Conservation (phyloP, 257 asterid species). For the Solanum chmielewskii region DNA sequence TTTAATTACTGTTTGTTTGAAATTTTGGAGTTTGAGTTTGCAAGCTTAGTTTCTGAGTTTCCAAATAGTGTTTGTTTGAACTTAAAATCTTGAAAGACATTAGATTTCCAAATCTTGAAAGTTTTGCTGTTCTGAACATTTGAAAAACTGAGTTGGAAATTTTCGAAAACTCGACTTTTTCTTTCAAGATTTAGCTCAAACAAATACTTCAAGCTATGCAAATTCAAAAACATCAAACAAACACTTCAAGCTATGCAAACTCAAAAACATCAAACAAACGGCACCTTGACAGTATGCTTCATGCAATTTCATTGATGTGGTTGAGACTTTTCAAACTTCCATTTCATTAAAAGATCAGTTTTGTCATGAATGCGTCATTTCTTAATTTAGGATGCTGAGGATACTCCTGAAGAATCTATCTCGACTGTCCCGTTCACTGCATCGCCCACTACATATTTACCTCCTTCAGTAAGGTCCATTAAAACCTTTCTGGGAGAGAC, state of each 20-base stretch:
- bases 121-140: not conserved
- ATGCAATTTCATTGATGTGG: not conserved
- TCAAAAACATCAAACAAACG: not conserved
- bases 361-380: not conserved
- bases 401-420: slow-evolving; percentile 13
- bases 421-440: slow-evolving; percentile 49
- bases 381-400: slow-evolving; percentile 30
- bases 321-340: not conserved
- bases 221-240: not conserved
- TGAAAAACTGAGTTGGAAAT: not conserved
- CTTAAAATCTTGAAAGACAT: not conserved
- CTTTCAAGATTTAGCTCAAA: not conserved
- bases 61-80: not conserved
- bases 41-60: not conserved
- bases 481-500: slow-evolving; percentile 38
- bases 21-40: not conserved
- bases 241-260: too few relatives aligned
- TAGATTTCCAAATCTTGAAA: not conserved
- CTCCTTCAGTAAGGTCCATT: slow-evolving; percentile 60
- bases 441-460: slow-evolving; percentile 35
- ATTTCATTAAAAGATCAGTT: not conserved
- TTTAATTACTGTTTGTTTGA: not conserved
- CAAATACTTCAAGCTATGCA: not conserved
- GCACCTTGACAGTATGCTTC: not conserved
- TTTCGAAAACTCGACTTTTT: not conserved